phyloP scores from a whole-genome alignment of 495 filamentous ascomycete species.

The Rostrohypoxylon terebratum region DNA sequence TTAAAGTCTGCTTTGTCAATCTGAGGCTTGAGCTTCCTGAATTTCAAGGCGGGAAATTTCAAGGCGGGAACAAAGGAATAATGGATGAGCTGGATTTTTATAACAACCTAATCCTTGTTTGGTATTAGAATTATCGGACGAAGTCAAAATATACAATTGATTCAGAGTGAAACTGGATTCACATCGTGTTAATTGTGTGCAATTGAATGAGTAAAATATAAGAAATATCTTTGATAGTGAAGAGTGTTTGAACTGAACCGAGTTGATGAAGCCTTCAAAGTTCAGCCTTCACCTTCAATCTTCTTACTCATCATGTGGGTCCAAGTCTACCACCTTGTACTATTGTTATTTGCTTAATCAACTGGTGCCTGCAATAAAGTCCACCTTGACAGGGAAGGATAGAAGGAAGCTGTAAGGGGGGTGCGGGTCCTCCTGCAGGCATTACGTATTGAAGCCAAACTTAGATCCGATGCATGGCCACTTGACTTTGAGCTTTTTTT shows the following conservation, averaged over 20 bases:
- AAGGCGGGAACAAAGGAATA: background rate
- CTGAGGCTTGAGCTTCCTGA: no score
- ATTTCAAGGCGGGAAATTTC: no score
- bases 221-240: background rate
- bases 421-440: constrained; percentile 20
- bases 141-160: background rate
- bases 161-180: background rate
- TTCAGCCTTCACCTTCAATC: background rate
- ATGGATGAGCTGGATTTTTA: background rate
- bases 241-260: background rate
- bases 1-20: background rate
- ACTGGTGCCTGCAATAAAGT: background rate
- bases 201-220: background rate
- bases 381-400: background rate
- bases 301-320: constrained; percentile 12
- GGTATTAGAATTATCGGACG: background rate
- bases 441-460: constrained; percentile 27
- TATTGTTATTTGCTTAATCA: background rate
- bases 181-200: background rate
- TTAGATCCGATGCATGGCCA: constrained; percentile 16
- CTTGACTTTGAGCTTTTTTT: background rate
- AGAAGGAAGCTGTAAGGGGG: background rate
- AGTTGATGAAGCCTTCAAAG: background rate
- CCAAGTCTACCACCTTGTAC: no score
- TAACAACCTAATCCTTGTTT: background rate